These are phyloP conservation scores for Kalanchoe fedtschenkoi DNA, from an alignment of 164 flowering plant species.

Conservation along the genomic window DNA sequence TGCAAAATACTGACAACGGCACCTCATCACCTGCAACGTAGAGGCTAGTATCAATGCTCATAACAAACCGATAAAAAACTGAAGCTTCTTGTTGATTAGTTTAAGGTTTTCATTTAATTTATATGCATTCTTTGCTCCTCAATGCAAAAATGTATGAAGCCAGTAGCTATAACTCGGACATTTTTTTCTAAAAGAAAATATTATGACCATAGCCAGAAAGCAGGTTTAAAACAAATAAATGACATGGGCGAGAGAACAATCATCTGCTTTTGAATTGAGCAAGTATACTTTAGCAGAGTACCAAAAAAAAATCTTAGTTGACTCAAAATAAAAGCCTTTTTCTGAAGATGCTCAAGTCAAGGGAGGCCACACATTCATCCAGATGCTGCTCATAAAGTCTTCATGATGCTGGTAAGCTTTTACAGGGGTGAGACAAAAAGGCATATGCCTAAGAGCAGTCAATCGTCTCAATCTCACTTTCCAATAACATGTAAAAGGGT, in stretches of 20 bases:
- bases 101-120: background rate
- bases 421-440: background rate
- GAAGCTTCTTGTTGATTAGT: background rate
- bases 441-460: background rate
- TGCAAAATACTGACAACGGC: constrained; percentile 69
- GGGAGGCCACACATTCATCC: background rate
- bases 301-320: background rate
- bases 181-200: background rate
- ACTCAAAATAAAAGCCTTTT: background rate
- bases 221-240: background rate
- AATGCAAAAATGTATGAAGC: background rate
- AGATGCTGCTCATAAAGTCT: background rate
- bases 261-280: background rate
- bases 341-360: background rate
- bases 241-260: background rate
- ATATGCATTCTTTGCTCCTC: no score
- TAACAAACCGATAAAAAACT: background rate
- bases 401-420: background rate
- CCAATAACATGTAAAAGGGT: background rate
- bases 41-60: background rate
- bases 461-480: no score
- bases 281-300: background rate
- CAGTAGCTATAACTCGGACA: background rate
- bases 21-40: constrained; percentile 62
- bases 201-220: background rate